These are phyloP conservation scores for Eragrostis curvula DNA, from an alignment of 176 grass and related monocot genomes.

Conservation along the genomic window DNA sequence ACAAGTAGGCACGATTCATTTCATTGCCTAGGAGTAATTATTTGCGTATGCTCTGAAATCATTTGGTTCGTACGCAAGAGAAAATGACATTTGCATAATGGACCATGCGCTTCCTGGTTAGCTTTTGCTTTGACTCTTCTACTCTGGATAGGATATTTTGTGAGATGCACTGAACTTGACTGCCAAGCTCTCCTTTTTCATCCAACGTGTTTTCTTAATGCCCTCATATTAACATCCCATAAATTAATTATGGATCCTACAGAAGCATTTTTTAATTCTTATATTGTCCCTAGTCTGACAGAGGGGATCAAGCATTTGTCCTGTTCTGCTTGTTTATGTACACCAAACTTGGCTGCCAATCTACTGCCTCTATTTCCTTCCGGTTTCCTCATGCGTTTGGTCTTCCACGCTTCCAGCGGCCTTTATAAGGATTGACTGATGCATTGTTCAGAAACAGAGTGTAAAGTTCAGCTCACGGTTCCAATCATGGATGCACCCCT, in stretches of 20 bases:
- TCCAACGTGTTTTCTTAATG: not conserved
- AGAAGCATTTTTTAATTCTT: not conserved
- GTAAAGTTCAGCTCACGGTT: not conserved
- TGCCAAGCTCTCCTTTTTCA: not conserved
- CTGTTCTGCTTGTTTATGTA: not conserved
- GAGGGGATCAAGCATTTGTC: not conserved
- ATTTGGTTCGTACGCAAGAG: too few species aligned
- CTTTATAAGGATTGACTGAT: constrained; percentile 29
- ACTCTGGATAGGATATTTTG: not conserved
- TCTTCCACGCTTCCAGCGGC: not conserved
- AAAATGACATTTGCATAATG: not conserved
- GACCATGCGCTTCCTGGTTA: not conserved
- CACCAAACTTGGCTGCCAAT: constrained; percentile 44
- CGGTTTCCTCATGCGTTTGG: constrained; percentile 1
- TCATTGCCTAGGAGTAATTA: too few species aligned
- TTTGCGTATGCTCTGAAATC: not conserved
- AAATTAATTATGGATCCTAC: not conserved
- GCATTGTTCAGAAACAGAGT: constrained; percentile 1
- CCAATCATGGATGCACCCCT: constrained; percentile 46
- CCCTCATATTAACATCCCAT: not conserved
- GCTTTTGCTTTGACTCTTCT: not conserved
- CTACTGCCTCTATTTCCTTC: constrained; percentile 23
- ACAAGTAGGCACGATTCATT: not conserved
- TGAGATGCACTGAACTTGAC: constrained; percentile 16
- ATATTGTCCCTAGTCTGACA: not conserved